Evolutionary conservation across 257 asterid genomes (phyloP).

Genomic region (Lavandula angustifolia): DNA sequence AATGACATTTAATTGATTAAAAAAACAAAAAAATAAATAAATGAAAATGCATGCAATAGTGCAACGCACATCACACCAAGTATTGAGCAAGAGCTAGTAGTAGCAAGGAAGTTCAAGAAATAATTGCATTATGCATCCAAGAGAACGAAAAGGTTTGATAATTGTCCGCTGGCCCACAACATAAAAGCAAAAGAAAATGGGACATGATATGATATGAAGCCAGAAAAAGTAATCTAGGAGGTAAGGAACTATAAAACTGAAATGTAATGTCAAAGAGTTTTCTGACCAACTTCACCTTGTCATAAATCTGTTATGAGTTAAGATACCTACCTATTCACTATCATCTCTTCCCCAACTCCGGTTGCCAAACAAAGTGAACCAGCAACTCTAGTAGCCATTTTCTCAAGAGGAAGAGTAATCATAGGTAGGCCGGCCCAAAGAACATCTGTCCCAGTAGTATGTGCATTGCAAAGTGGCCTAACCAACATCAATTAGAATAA

Average conservation of each 20-base stretch:
- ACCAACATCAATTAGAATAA: conserved; percentile 27
- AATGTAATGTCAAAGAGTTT: not conserved
- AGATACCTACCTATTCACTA: conserved; percentile 67
- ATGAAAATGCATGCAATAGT: not conserved
- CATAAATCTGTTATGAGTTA: conserved; percentile 3
- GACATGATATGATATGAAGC: not conserved
- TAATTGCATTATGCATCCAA: not conserved
- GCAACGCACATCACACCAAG: not conserved
- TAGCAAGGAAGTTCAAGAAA: too few species aligned
- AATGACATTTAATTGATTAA: not conserved
- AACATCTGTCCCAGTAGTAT: conserved; percentile 96
- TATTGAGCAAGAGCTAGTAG: not conserved
- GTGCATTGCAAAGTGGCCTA: conserved; percentile 99
- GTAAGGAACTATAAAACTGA: not conserved
- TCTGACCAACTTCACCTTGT: not conserved
- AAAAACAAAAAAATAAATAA: too few species aligned
- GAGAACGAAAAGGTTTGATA: not conserved
- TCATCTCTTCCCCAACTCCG: conserved; percentile 96
- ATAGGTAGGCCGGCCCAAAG: conserved; percentile 99
- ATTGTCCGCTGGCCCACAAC: not conserved
- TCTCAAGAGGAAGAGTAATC: conserved; percentile 96
- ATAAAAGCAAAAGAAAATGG: not conserved
- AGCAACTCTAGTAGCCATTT: conserved; percentile 99
- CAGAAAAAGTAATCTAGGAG: not conserved
- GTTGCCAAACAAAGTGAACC: conserved; percentile 98